A percentile compares a stretch with the other conserved stretches of the same genome.
phyloP scores from a whole-genome alignment of 2,329 filamentous ascomycete genomes.

The Neurospora crassa region DNA sequence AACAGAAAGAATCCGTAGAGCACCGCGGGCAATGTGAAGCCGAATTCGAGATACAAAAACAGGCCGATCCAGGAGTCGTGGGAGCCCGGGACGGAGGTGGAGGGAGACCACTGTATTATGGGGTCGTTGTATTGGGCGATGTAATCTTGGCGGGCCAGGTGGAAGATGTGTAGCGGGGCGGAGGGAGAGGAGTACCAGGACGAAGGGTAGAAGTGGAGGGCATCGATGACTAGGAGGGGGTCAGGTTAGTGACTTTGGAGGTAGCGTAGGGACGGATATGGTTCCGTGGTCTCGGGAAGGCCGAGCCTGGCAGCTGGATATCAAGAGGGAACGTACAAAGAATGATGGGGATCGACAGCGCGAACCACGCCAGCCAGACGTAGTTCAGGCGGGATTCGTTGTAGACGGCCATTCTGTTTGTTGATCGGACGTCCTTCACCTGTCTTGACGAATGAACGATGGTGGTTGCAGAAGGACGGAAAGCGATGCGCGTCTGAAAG shows the following conservation, averaged over 20 bases:
- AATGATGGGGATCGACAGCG: constrained; percentile 22
- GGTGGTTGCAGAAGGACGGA: background rate
- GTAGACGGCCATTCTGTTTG: background rate
- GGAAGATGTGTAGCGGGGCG: constrained; percentile 38
- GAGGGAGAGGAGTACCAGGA: constrained; percentile 31
- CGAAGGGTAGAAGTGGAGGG: constrained; percentile 44
- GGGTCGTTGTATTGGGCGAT: constrained; percentile 41
- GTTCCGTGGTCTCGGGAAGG: background rate
- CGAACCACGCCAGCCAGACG: constrained; percentile 25
- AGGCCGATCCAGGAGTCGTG: constrained; percentile 40
- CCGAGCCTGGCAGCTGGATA: too few species aligned
- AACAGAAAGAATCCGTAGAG: constrained; percentile 37
- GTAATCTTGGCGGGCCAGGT: constrained; percentile 37
- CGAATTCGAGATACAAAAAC: constrained; percentile 40
- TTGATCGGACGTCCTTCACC: background rate
- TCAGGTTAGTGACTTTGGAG: background rate
- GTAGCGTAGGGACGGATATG: background rate
- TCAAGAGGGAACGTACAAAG: constrained; percentile 17
- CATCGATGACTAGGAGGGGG: constrained; percentile 37
- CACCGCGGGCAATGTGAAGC: constrained; percentile 41
- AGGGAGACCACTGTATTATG: constrained; percentile 31
- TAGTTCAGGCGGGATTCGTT: constrained; percentile 13
- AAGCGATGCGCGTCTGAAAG: background rate
- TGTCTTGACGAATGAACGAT: background rate
- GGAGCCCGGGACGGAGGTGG: constrained; percentile 20